Conservation (phyloP, 371 early-diverging fungal species). For the Mucor mucedo region DNA sequence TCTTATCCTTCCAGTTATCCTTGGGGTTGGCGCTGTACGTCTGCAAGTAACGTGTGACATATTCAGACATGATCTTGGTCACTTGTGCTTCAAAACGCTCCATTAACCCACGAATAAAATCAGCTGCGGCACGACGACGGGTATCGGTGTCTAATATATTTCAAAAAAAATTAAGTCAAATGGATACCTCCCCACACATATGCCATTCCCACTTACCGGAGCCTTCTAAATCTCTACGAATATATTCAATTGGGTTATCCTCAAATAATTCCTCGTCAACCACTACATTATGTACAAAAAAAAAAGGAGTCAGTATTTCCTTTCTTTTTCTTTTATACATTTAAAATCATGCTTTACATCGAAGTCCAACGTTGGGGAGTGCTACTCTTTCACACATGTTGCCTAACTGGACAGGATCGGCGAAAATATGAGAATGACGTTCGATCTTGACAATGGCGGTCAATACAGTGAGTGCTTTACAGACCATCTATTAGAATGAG, state of each 20-base stretch:
- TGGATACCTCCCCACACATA: constrained; percentile 20
- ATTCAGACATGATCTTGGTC: constrained; percentile 79
- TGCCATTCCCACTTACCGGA: constrained; percentile 52
- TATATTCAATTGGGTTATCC: constrained; percentile 94
- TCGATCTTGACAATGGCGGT: constrained; percentile 85
- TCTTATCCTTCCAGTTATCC: constrained; percentile 94
- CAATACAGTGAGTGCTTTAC: constrained; percentile 87
- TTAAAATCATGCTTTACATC: constrained; percentile 52
- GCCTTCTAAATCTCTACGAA: constrained; percentile 94
- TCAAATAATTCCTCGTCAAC: constrained; percentile 94
- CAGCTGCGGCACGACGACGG: constrained; percentile 90
- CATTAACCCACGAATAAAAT: constrained; percentile 90
- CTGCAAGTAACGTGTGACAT: constrained; percentile 77
- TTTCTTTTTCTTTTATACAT: too few species aligned
- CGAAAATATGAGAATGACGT: constrained; percentile 75
- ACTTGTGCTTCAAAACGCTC: constrained; percentile 85
- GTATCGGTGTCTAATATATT: constrained; percentile 72
- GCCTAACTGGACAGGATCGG: constrained; percentile 67
- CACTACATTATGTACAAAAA: constrained; percentile 42
- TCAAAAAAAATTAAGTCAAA: background rate
- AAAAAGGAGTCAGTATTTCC: background rate
- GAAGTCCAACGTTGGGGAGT: constrained; percentile 89
- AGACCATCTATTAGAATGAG: constrained; percentile 66
- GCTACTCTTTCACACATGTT: constrained; percentile 90
- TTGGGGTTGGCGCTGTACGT: constrained; percentile 72